Evolutionary conservation across 352 stramenopile genomes (phyloP), one percentile per base, ranked within the genome.

Genomic region (Globisporangium paroecandrum): DNA sequence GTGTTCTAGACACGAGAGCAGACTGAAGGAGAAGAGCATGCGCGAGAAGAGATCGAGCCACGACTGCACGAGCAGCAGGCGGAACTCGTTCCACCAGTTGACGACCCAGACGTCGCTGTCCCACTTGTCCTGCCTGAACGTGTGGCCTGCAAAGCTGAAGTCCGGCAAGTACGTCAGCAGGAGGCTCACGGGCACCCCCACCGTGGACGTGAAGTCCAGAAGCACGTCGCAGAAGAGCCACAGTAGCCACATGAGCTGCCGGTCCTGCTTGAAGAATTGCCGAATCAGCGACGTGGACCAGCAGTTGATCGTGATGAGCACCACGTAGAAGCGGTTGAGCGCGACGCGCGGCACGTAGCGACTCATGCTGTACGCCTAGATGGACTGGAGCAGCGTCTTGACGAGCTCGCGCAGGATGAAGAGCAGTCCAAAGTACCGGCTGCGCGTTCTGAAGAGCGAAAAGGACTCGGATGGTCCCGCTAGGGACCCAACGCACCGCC

Each of bases 311-410:
- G 22, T n/a, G 2, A 66, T 22, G 10, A 47, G 20, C 18, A 13
- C 27, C 38, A 69, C 55, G 27, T 56, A 47, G 54, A 46, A 47
- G n/a, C 22, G 53, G 36, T 69, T 63, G 24, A 69, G 36, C 25
- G 18, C n/a, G 5, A 57, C 18, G 20, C 46, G 43, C 29, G 46
- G 61, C 4, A 66, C 2, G 12, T 43, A 57, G 20, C 10, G 22
- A n/a, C 61, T 66, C 47, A 66, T 47, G 18, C 32, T n/a, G 24
- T 66, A 66, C 34, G 61, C 46, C 29, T 60, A n/a, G n/a, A 32
- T n/a, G 61, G 61, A 24, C 47, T 66, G 47, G 7, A 66, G 47
- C 15, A 58, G n/a, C 27, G 29, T 66, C 29, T 66, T 47, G 29
- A 53, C 12, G 20, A 51, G n/a, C 51, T 66, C 61, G 4, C 61